Conservation (phyloP, 2,329 filamentous ascomycete genomes). For the Aspergillus ibericus region DNA sequence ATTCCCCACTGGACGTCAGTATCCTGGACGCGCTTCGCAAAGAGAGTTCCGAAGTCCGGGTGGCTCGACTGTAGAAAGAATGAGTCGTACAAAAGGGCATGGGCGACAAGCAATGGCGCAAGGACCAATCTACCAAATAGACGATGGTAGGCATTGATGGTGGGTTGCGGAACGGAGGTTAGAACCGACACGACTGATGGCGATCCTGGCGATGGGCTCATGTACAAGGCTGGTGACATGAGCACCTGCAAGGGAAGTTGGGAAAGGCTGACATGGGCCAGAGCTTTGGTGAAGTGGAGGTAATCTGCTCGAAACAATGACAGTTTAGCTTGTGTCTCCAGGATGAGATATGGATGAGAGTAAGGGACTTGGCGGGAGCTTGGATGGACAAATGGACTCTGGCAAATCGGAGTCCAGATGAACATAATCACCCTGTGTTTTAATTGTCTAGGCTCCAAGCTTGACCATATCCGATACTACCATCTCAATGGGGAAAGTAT, state of each 20-base stretch:
- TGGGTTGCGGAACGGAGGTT: slow-evolving; percentile 55
- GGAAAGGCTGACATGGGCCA: slow-evolving; percentile 60
- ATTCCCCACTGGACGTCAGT: slow-evolving; percentile 60
- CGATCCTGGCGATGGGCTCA: slow-evolving; percentile 46
- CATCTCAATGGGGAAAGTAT: neutral
- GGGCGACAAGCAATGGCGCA: slow-evolving; percentile 51
- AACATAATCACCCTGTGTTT: neutral
- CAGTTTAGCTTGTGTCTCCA: neutral
- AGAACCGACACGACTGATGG: slow-evolving; percentile 53
- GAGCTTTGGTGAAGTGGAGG: slow-evolving; percentile 62
- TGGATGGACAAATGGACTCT: neutral
- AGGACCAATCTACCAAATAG: slow-evolving; percentile 57
- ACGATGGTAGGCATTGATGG: slow-evolving; percentile 59
- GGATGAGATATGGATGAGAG: neutral
- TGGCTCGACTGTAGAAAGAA: slow-evolving; percentile 55
- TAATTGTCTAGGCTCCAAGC: neutral
- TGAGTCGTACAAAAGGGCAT: slow-evolving; percentile 57
- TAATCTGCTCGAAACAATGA: slow-evolving; percentile 51
- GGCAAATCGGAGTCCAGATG: neutral
- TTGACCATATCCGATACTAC: neutral
- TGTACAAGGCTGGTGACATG: slow-evolving; percentile 45
- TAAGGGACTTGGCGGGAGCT: neutral
- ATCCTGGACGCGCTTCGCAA: slow-evolving; percentile 56
- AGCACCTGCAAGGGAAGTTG: slow-evolving; percentile 62
- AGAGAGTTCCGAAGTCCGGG: slow-evolving; percentile 39